Evolutionary conservation across 805 yeast species (phyloP), one percentile per base, ranked within the genome.

Genomic region (Hanseniaspora occidentalis): DNA sequence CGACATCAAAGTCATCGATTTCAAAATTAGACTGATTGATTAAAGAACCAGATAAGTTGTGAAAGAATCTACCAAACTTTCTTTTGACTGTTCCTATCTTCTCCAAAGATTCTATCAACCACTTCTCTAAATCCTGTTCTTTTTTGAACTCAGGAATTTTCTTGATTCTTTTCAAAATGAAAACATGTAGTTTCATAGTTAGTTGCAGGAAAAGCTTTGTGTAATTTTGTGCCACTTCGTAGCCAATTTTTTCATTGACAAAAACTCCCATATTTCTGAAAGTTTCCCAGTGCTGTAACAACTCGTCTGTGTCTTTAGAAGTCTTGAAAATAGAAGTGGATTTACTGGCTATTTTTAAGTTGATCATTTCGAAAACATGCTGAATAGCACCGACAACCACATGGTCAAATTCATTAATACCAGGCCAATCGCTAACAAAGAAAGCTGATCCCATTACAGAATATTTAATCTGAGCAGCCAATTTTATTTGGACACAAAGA

Each of bases 301-400:
- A 64, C 53, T 82, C 86, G 49, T 89, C 98, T 1, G 95, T 88
- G 51, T 84, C 96, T 52, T 84, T 84, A 58, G 84, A 84, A 0
- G 94, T 82, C 49, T 86, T 72, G 62, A 84, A 83, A 11, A 80
- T 72, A 3, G 74, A 68, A 42, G 74, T 71, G 0, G 86, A 77
- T 43, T 86, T 75, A 49, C 85, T 94, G 37, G 85, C 63, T 38
- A 88, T 67, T 57, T 89, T 92, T 50, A 78, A 70, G 50, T 82
- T 79, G 24, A 89, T 61, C 37, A 92, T 62, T 13, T 72, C 73
- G 49, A 88, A 69, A 45, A 82, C 75, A 52, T 80, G 81, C 26
- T 73, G 69, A 13, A 84, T 81, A 45, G 94, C 83, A 37, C 78
- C 79, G 31, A 84, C 62, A 17, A 88, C 75, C 0, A 79, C 74